Conservation (phyloP, 2,329 filamentous ascomycete genomes). For the Colletotrichum sp. region DNA sequence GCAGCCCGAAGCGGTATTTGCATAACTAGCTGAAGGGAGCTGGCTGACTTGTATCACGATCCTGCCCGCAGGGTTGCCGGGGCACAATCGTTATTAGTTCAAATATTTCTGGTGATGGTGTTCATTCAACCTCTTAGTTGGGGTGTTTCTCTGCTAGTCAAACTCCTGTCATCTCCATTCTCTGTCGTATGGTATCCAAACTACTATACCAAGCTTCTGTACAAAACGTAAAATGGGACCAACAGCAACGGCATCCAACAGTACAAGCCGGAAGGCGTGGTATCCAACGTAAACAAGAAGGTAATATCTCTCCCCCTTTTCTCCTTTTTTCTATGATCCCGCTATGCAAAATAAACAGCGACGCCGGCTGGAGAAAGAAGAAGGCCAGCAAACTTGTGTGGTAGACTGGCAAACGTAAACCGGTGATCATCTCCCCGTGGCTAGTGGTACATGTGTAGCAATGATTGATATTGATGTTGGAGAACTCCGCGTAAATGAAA, state of each 20-base stretch:
- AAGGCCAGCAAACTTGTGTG: not conserved
- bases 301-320: not conserved
- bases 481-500: not conserved
- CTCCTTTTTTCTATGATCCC: not conserved
- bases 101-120: not conserved
- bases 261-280: not conserved
- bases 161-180: not conserved
- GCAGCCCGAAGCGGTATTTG: not conserved
- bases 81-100: not conserved
- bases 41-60: not conserved
- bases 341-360: constrained; percentile 11
- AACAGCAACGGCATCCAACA: not conserved
- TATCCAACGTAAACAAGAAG: not conserved
- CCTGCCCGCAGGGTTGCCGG: not conserved
- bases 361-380: not conserved
- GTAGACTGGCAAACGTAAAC: not conserved
- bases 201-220: not conserved
- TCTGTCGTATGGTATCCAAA: not conserved
- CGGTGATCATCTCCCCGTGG: not conserved
- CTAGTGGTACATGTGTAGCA: not conserved
- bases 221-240: not conserved
- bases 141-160: not conserved
- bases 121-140: not conserved
- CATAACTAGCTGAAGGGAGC: not conserved
- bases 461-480: not conserved